These are phyloP conservation scores for Calocybe gambosa DNA, from an alignment of 1,284 basidiomycete genomes.

Conservation along the genomic window DNA sequence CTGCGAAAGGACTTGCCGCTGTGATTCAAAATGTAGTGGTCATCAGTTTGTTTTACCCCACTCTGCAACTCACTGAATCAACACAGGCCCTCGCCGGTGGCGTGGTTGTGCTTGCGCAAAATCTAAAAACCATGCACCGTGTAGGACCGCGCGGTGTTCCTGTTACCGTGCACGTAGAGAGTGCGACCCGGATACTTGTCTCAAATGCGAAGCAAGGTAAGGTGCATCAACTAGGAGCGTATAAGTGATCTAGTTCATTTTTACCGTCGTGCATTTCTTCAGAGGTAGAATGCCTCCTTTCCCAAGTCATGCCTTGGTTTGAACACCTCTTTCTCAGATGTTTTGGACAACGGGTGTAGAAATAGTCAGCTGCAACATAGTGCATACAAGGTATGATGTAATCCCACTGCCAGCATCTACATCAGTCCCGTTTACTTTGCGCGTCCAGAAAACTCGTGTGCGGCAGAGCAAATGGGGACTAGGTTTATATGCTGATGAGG, in stretches of 20 bases:
- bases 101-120: slow-evolving; percentile 38
- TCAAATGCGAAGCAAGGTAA: slow-evolving; percentile 32
- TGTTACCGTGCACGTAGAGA: slow-evolving; percentile 42
- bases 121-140: slow-evolving; percentile 17
- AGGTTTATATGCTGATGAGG: slow-evolving; percentile 45
- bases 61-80: background rate
- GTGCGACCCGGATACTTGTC: slow-evolving; percentile 49
- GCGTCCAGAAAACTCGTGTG: slow-evolving; percentile 27
- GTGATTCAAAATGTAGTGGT: slow-evolving; percentile 30
- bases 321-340: too few relatives aligned
- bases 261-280: background rate
- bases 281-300: too few relatives aligned
- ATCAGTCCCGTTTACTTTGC: background rate
- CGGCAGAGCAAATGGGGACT: slow-evolving; percentile 37
- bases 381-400: background rate
- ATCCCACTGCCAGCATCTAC: background rate
- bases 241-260: background rate
- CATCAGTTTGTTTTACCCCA: background rate
- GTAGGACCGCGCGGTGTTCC: slow-evolving; percentile 33
- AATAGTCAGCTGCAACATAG: background rate
- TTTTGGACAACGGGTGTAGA: background rate
- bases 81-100: slow-evolving; percentile 33
- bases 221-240: slow-evolving; percentile 3
- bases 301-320: too few relatives aligned
- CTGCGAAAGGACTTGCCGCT: slow-evolving; percentile 33